phyloP scores from a whole-genome alignment of 2,329 filamentous ascomycete species.

The Clonostachys rhizophaga region DNA sequence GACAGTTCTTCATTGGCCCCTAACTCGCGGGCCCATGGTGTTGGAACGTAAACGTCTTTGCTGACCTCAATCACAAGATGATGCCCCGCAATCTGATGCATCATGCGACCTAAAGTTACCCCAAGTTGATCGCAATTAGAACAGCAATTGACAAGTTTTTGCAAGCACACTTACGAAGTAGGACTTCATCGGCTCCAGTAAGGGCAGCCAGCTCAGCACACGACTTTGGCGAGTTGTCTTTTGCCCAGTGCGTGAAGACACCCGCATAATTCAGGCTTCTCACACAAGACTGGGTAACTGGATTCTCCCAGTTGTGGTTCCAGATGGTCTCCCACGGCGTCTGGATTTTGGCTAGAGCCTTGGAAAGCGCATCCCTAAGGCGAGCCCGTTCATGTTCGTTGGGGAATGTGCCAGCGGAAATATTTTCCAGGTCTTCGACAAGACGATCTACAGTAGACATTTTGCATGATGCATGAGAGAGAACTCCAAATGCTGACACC shows the following conservation, averaged over 20 bases:
- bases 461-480: no score
- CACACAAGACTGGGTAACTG: slow-evolving; percentile 21
- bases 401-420: slow-evolving; percentile 18
- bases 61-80: slow-evolving; percentile 23
- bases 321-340: slow-evolving; percentile 31
- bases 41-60: slow-evolving; percentile 24
- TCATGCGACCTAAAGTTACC: slow-evolving; percentile 17
- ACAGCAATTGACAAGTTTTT: background rate
- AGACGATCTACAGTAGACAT: slow-evolving; percentile 17
- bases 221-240: slow-evolving; percentile 18
- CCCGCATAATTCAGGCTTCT: slow-evolving; percentile 30
- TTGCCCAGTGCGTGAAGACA: slow-evolving; percentile 25
- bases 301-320: slow-evolving; percentile 27
- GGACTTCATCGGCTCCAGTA: slow-evolving; percentile 19
- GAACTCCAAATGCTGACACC: no score
- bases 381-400: slow-evolving; percentile 23
- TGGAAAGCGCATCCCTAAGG: slow-evolving; percentile 20
- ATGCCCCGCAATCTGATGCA: slow-evolving; percentile 26
- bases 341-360: slow-evolving; percentile 21
- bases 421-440: slow-evolving; percentile 12
- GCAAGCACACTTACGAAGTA: slow-evolving; percentile 17
- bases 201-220: slow-evolving; percentile 22
- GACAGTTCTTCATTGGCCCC: slow-evolving; percentile 17
- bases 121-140: no score
- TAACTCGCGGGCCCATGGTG: slow-evolving; percentile 21